A percentile compares a stretch with the other conserved stretches of the same genome.
Conservation (phyloP, 2,329 filamentous ascomycete genomes). For the Phialophora macrospora region DNA sequence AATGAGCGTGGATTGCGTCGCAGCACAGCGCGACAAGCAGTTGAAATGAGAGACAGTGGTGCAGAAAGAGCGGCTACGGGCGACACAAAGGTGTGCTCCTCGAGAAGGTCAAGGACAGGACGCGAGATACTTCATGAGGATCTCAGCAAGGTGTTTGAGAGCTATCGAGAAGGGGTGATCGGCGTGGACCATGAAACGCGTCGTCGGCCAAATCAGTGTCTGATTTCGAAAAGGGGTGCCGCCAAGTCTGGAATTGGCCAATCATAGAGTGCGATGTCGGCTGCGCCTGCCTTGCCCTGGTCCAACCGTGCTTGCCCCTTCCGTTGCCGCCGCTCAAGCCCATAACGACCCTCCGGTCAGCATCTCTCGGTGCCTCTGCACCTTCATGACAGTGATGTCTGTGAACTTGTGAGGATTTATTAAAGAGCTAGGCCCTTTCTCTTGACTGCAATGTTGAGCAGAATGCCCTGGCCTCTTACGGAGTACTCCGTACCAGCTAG, state of each 20-base stretch:
- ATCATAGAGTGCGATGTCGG: slow-evolving; percentile 1
- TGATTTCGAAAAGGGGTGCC: slow-evolving; percentile 28
- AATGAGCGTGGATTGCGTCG: slow-evolving; percentile 30
- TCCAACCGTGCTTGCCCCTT: slow-evolving; percentile 1
- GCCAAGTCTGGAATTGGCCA: slow-evolving; percentile 15
- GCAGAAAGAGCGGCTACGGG: slow-evolving; percentile 28
- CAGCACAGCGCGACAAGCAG: slow-evolving; percentile 33
- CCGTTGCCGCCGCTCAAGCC: neutral
- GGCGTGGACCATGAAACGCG: slow-evolving; percentile 29
- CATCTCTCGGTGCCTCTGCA: too few species aligned
- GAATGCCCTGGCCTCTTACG: neutral
- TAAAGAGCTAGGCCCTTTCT: neutral
- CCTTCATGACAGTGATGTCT: neutral
- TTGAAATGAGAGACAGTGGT: slow-evolving; percentile 23
- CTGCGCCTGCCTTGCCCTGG: slow-evolving; percentile 7
- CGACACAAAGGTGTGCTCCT: slow-evolving; percentile 30
- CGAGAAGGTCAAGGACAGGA: slow-evolving; percentile 36
- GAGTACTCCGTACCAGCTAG: too few species aligned
- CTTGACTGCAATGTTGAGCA: neutral
- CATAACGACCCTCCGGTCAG: neutral
- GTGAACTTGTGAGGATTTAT: neutral
- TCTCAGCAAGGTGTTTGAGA: slow-evolving; percentile 6
- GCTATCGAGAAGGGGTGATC: neutral
- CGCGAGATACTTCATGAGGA: slow-evolving; percentile 13
- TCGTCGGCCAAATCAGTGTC: slow-evolving; percentile 8